Percentiles rank a stretch among this genome's conserved stretches.
These are phyloP conservation scores for Terana coerulea DNA, from an alignment of 768 basidiomycete species.

Conservation along the genomic window DNA sequence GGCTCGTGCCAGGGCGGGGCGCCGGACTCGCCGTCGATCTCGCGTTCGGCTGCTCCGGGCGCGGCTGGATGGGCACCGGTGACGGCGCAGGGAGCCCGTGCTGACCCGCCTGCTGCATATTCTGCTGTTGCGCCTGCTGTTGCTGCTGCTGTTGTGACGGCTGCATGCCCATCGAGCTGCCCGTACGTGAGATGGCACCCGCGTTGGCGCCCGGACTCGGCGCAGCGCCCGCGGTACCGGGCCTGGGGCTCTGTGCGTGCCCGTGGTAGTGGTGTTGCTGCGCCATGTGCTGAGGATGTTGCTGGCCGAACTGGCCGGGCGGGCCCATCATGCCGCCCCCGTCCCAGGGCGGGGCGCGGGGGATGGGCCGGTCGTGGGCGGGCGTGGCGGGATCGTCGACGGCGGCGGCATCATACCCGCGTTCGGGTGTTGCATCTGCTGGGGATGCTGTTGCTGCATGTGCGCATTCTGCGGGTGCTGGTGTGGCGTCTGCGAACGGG, in stretches of 20 bases:
- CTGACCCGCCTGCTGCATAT: too few species aligned
- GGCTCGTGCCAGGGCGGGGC: conserved; percentile 27
- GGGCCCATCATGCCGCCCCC: conserved; percentile 14
- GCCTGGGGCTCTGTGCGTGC: conserved; percentile 15
- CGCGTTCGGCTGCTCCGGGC: conserved; percentile 4
- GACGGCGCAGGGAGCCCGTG: conserved; percentile 16
- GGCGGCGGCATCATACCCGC: conserved; percentile 21
- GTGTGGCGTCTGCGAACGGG: conserved; percentile 9
- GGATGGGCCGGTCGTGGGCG: conserved; percentile 18
- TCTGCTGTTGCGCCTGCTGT: conserved; percentile 13
- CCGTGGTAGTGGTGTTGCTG: conserved; percentile 1
- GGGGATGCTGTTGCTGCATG: conserved; percentile 17
- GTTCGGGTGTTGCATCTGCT: conserved; percentile 8
- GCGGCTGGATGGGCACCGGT: conserved; percentile 20
- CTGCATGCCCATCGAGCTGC: conserved; percentile 3
- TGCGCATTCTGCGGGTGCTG: background rate
- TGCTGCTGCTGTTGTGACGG: conserved; percentile 2
- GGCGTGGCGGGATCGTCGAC: conserved; percentile 24
- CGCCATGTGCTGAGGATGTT: conserved; percentile 9
- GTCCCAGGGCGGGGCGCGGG: conserved; percentile 15
- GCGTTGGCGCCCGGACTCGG: conserved; percentile 5
- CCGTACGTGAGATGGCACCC: background rate
- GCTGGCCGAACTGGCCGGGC: conserved; percentile 7
- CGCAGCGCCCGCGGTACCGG: conserved; percentile 15
- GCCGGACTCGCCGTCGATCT: conserved; percentile 16